Evolutionary conservation across 2,329 filamentous ascomycete species (phyloP).

Genomic region (Arthroderma sp.): DNA sequence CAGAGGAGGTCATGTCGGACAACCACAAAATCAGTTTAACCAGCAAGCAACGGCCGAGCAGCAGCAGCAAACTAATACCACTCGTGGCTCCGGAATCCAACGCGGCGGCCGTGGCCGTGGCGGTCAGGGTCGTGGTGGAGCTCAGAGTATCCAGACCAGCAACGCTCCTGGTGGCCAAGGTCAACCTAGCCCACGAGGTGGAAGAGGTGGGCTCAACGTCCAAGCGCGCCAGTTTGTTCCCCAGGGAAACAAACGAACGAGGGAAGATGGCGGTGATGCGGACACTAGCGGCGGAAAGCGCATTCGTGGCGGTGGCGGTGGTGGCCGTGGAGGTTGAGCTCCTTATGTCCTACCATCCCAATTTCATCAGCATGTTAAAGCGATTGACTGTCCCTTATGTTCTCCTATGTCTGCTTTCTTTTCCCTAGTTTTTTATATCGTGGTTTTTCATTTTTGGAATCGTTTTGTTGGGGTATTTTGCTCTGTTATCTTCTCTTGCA

Average conservation of each 20-base stretch:
- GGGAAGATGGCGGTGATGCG: constrained; percentile 36
- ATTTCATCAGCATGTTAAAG: too few relatives aligned
- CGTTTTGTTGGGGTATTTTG: too few relatives aligned
- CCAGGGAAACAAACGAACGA: constrained; percentile 42
- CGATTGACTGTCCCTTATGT: constrained; percentile 1
- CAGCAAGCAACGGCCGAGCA: constrained; percentile 13
- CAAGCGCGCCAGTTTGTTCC: constrained; percentile 43
- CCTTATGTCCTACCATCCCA: too few relatives aligned
- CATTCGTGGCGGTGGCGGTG: constrained; percentile 28
- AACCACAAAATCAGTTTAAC: constrained; percentile 21
- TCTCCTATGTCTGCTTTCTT: neutral
- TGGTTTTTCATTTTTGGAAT: too few relatives aligned
- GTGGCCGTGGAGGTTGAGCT: constrained; percentile 1
- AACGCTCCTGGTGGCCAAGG: constrained; percentile 18
- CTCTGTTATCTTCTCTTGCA: too few relatives aligned
- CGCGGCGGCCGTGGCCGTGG: constrained; percentile 32
- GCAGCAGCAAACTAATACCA: constrained; percentile 14
- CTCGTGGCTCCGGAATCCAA: constrained; percentile 26
- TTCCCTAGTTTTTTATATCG: neutral
- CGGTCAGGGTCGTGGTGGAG: constrained; percentile 28
- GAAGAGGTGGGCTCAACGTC: constrained; percentile 34
- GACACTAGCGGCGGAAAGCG: constrained; percentile 32
- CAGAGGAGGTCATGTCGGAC: constrained; percentile 17
- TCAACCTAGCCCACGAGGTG: constrained; percentile 19
- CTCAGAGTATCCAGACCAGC: constrained; percentile 31